phyloP scores from a whole-genome alignment of 1,284 basidiomycete species.

The Tilletia setariae region DNA sequence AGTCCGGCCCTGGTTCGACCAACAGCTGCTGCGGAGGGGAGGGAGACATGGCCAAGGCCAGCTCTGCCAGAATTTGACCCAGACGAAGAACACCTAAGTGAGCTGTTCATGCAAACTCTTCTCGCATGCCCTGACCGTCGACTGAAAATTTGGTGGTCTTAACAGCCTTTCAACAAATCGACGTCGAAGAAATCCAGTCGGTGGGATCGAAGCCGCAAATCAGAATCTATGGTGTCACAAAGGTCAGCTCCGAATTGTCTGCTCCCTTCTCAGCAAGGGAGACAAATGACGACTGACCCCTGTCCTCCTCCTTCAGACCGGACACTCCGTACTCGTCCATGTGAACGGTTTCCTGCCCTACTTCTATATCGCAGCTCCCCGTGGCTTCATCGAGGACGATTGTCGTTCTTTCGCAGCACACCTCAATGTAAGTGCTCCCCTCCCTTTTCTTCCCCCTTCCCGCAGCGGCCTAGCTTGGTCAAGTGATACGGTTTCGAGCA shows the following conservation, averaged over 20 bases:
- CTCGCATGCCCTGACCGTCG: too few species aligned
- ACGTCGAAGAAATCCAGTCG: slow-evolving; percentile 48
- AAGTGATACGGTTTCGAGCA: too few species aligned
- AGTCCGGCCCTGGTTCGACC: background rate
- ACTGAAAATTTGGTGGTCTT: too few species aligned
- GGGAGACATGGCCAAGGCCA: slow-evolving; percentile 15
- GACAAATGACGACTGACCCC: background rate
- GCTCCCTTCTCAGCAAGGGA: background rate
- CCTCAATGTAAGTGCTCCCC: slow-evolving; percentile 34
- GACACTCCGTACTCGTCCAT: slow-evolving; percentile 51
- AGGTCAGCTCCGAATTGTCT: background rate
- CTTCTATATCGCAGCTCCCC: slow-evolving; percentile 50
- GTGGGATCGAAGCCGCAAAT: slow-evolving; percentile 42
- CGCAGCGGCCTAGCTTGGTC: too few species aligned
- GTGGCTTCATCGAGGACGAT: slow-evolving; percentile 41
- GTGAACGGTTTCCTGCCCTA: slow-evolving; percentile 53
- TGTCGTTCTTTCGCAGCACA: slow-evolving; percentile 50
- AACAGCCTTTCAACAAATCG: slow-evolving; percentile 51
- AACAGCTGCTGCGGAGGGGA: slow-evolving; percentile 6
- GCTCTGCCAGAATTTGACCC: slow-evolving; percentile 12
- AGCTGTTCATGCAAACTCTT: slow-evolving; percentile 6
- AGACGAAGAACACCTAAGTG: slow-evolving; percentile 10
- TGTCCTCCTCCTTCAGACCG: slow-evolving; percentile 15
- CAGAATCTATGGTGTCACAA: slow-evolving; percentile 51
- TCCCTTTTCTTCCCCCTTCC: too few species aligned